Evolutionary conservation across 192 early-diverging fungal genomes (phyloP).

Genomic region (Backusella circina): DNA sequence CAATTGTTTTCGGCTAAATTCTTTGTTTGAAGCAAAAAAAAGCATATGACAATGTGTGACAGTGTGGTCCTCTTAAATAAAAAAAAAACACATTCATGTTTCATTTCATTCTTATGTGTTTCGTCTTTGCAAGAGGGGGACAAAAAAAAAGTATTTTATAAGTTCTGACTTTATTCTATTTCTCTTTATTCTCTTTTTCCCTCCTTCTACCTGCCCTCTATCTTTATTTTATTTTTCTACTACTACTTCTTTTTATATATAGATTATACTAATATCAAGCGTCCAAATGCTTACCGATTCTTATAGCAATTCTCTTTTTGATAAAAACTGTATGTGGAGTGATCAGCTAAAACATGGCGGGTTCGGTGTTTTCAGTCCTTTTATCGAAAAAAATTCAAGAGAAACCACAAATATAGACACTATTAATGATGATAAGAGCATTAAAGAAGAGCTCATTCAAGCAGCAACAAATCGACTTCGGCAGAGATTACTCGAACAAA

Average conservation of each 20-base stretch:
- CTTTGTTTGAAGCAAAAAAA: not conserved
- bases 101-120: not conserved
- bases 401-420: not conserved
- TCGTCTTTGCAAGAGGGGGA: not conserved
- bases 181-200: not conserved
- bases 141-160: too few relatives aligned
- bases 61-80: not conserved
- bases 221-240: not conserved
- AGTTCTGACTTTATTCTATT: not conserved
- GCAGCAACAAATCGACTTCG: slow-evolving; percentile 1
- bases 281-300: not conserved
- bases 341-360: not conserved
- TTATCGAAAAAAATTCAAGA: not conserved
- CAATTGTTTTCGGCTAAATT: not conserved
- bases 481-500: not conserved
- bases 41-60: slow-evolving; percentile 1
- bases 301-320: not conserved
- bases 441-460: not conserved
- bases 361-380: not conserved
- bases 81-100: not conserved
- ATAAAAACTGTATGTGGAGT: not conserved
- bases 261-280: not conserved
- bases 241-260: not conserved
- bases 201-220: not conserved
- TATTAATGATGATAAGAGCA: not conserved